Base-by-base conservation (phyloP, 495 filamentous ascomycete genomes). In the Penicillium verhagenii region DNA sequence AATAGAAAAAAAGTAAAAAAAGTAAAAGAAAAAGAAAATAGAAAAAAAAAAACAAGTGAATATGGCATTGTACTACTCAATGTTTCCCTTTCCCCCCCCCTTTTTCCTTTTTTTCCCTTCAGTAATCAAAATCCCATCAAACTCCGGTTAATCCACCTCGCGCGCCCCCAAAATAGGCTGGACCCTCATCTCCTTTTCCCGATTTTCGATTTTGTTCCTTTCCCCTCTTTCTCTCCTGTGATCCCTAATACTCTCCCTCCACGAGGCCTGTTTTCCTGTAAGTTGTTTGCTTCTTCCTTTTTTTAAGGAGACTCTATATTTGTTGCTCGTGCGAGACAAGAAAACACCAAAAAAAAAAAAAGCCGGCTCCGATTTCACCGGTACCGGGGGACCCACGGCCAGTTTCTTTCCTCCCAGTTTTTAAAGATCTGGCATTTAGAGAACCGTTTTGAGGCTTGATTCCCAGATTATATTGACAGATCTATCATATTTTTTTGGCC, bases 211-310 rank as follows among this genome's bases (percentile, higher is more conserved):
- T 33, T 52, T 44, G 33, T 35, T 47, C 52, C 53, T 45, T 51
- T 55, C 57, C 53, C 57, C 49, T 42, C 52, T 31, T 40, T 50
- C 55, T 48, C 50, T 38, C 55, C 45, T 54, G 24, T n/a, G 18
- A 11, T 50, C 60, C 66, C 69, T 71, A 69, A 70, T 72, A 69
- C 61, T 65, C 35, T 42, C 45, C 38, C 40, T 51, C 46, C 19
- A 20, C 28, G 19, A 50, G 47, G 19, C 28, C 11, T 18, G 54
- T 58, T 59, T 68, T 62, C 55, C 59, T 56, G 66, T 70, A 69
- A 67, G 64, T 63, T 47, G 23, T 2, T 40, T 48, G 29, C 47
- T 28, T 26, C 25, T 5, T 28, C 29, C 47, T 44, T 46, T 29
- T 28, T 46, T 39, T 49, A 37, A n/a, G n/a, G n/a, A n/a, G n/a